Evolutionary conservation across 73 alveolate genomes (phyloP).

Genomic region (Durusdinium trenchii): DNA sequence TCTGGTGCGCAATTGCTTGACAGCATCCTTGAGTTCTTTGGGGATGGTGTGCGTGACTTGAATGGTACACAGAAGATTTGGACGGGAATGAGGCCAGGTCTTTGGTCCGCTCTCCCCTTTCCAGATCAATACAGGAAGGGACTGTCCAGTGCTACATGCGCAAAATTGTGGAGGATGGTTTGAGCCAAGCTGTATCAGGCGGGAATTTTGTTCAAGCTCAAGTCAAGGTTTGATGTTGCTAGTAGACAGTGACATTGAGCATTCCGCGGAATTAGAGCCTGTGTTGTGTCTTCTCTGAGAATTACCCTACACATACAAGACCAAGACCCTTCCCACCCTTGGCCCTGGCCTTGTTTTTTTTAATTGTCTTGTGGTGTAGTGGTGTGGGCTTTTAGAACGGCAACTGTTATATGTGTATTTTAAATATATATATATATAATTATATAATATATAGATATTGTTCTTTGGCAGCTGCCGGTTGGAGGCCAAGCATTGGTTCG

Average conservation of each 20-base stretch:
- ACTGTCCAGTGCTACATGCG: conserved; percentile 23
- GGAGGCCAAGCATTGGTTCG: conserved; percentile 19
- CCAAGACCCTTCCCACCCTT: too few species aligned
- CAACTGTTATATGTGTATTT: not conserved
- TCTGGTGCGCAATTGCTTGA: not conserved
- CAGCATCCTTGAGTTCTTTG: not conserved
- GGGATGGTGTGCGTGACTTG: not conserved
- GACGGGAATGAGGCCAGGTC: not conserved
- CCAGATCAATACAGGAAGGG: not conserved
- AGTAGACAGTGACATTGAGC: too few species aligned
- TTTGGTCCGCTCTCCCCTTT: not conserved
- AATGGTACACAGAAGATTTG: not conserved
- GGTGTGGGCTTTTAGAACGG: not conserved
- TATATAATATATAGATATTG: too few species aligned
- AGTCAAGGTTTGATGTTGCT: too few species aligned
- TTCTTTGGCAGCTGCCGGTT: not conserved
- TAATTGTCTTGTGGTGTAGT: too few species aligned
- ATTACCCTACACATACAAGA: too few species aligned
- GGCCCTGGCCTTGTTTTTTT: too few species aligned
- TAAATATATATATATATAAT: too few species aligned
- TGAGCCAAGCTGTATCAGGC: conserved; percentile 29
- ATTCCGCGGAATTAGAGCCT: too few species aligned
- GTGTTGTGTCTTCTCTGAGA: too few species aligned
- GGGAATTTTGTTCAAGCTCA: too few species aligned
- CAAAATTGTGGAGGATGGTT: conserved; percentile 6